A percentile compares a stretch with the other conserved stretches of the same genome.
Conservation (phyloP, 2,329 filamentous ascomycete species). For the Aspergillus thermomutatus region DNA sequence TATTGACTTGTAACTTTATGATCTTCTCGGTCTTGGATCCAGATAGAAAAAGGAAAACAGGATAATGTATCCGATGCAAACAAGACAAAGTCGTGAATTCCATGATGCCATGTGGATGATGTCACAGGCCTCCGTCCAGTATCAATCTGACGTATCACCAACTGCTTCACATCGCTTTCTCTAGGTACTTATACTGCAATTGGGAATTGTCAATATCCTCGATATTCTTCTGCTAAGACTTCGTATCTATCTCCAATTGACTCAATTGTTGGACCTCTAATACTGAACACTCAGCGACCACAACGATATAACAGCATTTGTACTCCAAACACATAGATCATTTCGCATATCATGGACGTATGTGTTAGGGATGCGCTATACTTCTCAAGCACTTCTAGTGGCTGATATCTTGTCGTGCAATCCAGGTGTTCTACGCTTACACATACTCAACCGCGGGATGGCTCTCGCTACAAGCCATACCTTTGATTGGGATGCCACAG, state of each 20-base stretch:
- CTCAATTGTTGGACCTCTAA: background rate
- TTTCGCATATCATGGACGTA: conserved; percentile 18
- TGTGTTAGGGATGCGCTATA: background rate
- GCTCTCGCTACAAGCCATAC: conserved; percentile 45
- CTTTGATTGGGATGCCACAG: conserved; percentile 58
- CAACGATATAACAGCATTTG: background rate
- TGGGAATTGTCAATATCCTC: background rate
- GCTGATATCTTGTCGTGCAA: conserved; percentile 5
- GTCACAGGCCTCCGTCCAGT: background rate
- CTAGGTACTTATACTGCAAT: background rate
- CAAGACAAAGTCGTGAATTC: background rate
- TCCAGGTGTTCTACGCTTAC: conserved; percentile 44
- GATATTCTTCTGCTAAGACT: background rate
- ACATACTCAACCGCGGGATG: conserved; percentile 44
- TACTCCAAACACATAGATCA: background rate
- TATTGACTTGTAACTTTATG: background rate
- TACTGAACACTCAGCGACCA: background rate
- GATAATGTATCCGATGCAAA: background rate
- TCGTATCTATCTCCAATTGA: background rate
- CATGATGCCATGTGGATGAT: background rate
- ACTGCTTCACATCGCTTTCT: background rate
- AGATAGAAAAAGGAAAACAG: background rate
- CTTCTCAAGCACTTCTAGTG: background rate
- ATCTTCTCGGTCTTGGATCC: background rate
- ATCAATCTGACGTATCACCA: background rate